Evolutionary conservation across 495 filamentous ascomycete genomes (phyloP), one percentile per base, ranked within the genome.

Genomic region (Neurospora intermedia): DNA sequence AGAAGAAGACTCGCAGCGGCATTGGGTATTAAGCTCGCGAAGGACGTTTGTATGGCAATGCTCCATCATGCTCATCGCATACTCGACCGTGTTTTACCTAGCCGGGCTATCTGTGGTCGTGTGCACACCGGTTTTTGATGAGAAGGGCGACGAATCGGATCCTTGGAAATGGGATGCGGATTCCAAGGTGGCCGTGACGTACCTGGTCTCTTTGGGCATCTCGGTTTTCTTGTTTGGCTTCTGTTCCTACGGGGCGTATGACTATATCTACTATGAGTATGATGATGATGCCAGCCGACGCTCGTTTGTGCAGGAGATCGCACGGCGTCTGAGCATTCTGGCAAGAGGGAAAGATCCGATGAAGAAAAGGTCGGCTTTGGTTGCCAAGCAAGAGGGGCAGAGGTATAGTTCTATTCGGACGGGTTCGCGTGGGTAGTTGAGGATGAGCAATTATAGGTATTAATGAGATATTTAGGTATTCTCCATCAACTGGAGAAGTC

Each of bases 61-160:
- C 13, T n/a, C 69, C 0, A 74, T 71, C 27, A 74, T 74, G 73
- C 66, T 74, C 9, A 71, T 74, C 3, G 41, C 73, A 6, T 74
- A 71, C 4, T 71, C 73, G 27, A 71, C 73, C 23, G 16, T 74
- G 0, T 74, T 74, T 16, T 74, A 74, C 41, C 20, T 71, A 5
- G 40, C 71, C 1, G 73, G 73, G 3, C 4, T 74, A n/a, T 62
- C 15, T 3, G 73, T 74, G 1, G 73, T 74, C 10, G 73, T 71
- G 27, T 62, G 69, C 73, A 74, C 73, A 0, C 73, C 73, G 43
- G 16, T 74, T 71, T 31, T 35, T 13, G 39, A 31, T n/a, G n/a
- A 23, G 2, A 1, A 5, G 45, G 70, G 27, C n/a, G n/a, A n/a
- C n/a, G 27, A 31, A 2, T 31, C 27, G 2, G 27, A 31, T 31